phyloP scores from a whole-genome alignment of 495 filamentous ascomycete species.

The Hapsidospora chrysogenum region DNA sequence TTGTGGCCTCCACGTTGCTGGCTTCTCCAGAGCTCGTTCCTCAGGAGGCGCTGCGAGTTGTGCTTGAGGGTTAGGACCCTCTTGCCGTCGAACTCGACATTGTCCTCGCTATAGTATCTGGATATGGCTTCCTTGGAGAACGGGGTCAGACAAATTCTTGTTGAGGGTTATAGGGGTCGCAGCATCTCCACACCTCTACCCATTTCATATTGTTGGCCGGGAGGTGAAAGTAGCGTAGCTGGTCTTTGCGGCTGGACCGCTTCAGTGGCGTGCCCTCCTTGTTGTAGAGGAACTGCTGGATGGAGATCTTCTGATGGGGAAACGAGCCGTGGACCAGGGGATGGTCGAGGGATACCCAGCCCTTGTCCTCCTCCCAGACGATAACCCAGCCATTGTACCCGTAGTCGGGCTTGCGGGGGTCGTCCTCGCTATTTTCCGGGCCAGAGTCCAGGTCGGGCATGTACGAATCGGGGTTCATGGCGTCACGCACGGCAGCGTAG shows the following conservation, averaged over 20 bases:
- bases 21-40: conserved; percentile 14
- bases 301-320: conserved; percentile 13
- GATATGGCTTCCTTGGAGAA: conserved; percentile 7
- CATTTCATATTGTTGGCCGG: conserved; percentile 21
- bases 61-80: not conserved
- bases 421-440: conserved; percentile 9
- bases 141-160: not conserved
- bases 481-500: conserved; percentile 3
- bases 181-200: conserved; percentile 13
- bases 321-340: conserved; percentile 10
- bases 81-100: not conserved
- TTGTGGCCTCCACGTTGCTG: conserved; percentile 11
- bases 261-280: conserved; percentile 10
- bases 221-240: conserved; percentile 17
- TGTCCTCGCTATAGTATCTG: conserved; percentile 12
- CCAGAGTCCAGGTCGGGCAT: conserved; percentile 6
- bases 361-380: conserved; percentile 9
- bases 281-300: not conserved
- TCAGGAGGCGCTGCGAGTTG: conserved; percentile 9
- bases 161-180: not conserved
- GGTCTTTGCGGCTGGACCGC: conserved; percentile 3
- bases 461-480: conserved; percentile 8
- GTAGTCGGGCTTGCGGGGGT: conserved; percentile 9
- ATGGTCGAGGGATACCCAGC: conserved; percentile 9
- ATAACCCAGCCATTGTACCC: conserved; percentile 14